Percentiles rank a stretch among this genome's conserved stretches.
Conservation (phyloP, 78 protist species). For the Planoprotostelium fungivorum region DNA sequence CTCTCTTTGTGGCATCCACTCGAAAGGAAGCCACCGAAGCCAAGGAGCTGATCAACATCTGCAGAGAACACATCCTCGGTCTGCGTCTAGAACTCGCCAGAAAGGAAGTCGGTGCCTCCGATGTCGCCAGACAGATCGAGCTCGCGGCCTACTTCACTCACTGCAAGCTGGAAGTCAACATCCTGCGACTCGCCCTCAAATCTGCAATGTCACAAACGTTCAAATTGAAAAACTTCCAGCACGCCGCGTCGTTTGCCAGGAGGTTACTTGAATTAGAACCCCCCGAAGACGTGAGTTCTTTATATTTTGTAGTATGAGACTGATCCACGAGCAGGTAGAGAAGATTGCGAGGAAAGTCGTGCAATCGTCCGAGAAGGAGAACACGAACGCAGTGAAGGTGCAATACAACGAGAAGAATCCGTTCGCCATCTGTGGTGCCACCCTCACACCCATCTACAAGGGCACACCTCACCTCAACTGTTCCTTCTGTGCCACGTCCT, state of each 20-base stretch:
- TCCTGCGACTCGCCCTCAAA: constrained; percentile 73
- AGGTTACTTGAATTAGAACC: constrained; percentile 84
- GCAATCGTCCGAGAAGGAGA: background rate
- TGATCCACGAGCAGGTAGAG: constrained; percentile 20
- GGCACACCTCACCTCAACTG: constrained; percentile 67
- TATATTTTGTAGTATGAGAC: background rate
- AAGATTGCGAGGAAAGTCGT: constrained; percentile 27
- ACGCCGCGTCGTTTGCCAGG: constrained; percentile 79
- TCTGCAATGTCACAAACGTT: constrained; percentile 71
- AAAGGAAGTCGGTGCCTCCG: constrained; percentile 21
- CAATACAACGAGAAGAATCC: constrained; percentile 90
- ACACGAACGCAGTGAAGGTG: background rate
- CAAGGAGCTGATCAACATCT: constrained; percentile 69
- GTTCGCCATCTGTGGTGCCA: constrained; percentile 69
- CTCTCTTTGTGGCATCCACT: constrained; percentile 39
- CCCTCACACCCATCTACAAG: constrained; percentile 76
- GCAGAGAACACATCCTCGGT: constrained; percentile 90
- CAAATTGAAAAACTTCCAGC: constrained; percentile 62
- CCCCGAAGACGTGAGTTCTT: constrained; percentile 13
- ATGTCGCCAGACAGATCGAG: constrained; percentile 59
- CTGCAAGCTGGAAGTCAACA: constrained; percentile 85
- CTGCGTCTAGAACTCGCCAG: constrained; percentile 72
- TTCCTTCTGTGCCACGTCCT: constrained; percentile 71
- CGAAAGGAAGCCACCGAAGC: constrained; percentile 50
- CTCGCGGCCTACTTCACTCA: constrained; percentile 95